Evolutionary conservation across 768 basidiomycete species (phyloP).

Genomic region (Suillus fuscotomentosus): DNA sequence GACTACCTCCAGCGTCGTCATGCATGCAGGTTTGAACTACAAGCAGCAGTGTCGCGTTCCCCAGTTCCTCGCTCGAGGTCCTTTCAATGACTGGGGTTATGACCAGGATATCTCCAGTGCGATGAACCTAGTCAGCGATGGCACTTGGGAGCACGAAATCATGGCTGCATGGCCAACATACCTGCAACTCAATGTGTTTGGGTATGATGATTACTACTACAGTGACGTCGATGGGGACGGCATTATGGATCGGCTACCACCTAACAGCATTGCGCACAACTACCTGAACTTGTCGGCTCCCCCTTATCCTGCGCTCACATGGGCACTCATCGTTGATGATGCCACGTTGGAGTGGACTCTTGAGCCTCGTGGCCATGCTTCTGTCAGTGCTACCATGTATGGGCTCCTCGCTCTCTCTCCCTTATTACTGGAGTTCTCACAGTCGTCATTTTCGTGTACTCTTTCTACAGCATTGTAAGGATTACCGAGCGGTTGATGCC

Average conservation of each 20-base stretch:
- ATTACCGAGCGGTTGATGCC: too few relatives aligned
- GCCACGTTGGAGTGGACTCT: slow-evolving; percentile 72
- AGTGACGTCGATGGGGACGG: slow-evolving; percentile 89
- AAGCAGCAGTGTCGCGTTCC: slow-evolving; percentile 71
- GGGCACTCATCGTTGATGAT: slow-evolving; percentile 83
- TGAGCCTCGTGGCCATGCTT: slow-evolving; percentile 77
- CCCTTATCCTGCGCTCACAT: slow-evolving; percentile 83
- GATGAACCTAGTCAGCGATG: slow-evolving; percentile 64
- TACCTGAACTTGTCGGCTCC: slow-evolving; percentile 92
- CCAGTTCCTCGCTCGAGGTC: slow-evolving; percentile 83
- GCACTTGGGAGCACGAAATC: slow-evolving; percentile 83
- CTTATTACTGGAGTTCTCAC: slow-evolving; percentile 85
- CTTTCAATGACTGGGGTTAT: slow-evolving; percentile 91
- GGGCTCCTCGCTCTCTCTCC: slow-evolving; percentile 79
- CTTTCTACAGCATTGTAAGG: slow-evolving; percentile 71
- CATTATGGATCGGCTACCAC: slow-evolving; percentile 86
- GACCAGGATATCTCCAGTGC: slow-evolving; percentile 74
- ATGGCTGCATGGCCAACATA: slow-evolving; percentile 91
- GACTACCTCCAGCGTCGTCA: slow-evolving; percentile 58
- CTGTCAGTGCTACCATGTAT: slow-evolving; percentile 85
- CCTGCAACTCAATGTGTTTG: slow-evolving; percentile 88
- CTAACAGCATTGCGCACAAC: slow-evolving; percentile 82
- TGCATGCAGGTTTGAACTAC: slow-evolving; percentile 76
- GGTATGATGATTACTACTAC: slow-evolving; percentile 89
- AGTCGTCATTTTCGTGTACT: slow-evolving; percentile 88